Evolutionary conservation across 225 moss, liverwort and hornwort species (phyloP), one percentile per base, ranked within the genome.

Genomic region (Thuidium tamariscinum): DNA sequence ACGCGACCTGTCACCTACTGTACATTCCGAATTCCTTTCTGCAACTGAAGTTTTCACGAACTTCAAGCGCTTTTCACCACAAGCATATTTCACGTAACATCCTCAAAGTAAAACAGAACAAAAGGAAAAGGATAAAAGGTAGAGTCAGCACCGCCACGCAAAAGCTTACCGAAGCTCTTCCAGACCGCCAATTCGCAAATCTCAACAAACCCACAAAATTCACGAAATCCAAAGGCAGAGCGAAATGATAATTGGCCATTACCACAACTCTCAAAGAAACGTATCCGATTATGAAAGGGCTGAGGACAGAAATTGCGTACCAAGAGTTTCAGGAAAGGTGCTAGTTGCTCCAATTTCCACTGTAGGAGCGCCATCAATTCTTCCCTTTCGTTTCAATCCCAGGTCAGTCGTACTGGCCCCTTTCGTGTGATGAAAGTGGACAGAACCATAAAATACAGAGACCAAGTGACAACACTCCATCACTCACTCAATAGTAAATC

Each of bases 401-500:
- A 32, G 18, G 41, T 32, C 84, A 46, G 73, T 49, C 16, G 76
- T 44, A 25, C n/a, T 41, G 46, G 72, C 42, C 39, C 70, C 82
- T 71, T 64, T 84, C 61, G 56, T 42, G 56, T 37, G 54, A 73
- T 56, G 70, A 16, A 87, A 22, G n/a, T 30, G 42, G 21, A 85
- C 41, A n/a, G 49, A 51, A 34, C 92, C 89, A 52, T 85, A 75
- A 76, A 69, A 87, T 49, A 74, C 83, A 46, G 89, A 85, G 27
- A 89, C 79, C 54, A 82, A 57, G 77, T 82, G 84, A 80, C 87
- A 82, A 25, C 90, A 88, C 87, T 89, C 87, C 92, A 92, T 92
- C 63, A 29, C 82, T 59, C 21, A 26, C 86, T 10, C 63, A 80
- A n/a, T 70, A 42, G 55, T 3, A n/a, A 29, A 32, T 32, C 62